Evolutionary conservation across 768 basidiomycete species (phyloP).

Genomic region (Trametes maxima): DNA sequence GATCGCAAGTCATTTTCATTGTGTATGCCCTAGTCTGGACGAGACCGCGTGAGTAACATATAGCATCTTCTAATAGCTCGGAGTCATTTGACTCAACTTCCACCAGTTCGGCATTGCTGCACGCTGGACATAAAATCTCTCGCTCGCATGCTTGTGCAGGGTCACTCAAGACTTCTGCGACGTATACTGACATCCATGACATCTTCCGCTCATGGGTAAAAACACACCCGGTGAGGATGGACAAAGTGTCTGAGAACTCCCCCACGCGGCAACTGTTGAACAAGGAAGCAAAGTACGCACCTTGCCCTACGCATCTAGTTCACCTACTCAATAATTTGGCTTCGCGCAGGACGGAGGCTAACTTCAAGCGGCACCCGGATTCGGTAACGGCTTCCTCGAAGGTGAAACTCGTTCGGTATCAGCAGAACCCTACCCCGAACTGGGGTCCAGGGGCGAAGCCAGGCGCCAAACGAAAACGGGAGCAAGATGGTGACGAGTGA

Average conservation of each 20-base stretch:
- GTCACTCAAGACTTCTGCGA: slow-evolving; percentile 88
- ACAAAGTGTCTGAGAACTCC: slow-evolving; percentile 75
- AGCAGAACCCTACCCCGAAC: slow-evolving; percentile 85
- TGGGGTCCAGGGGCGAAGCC: slow-evolving; percentile 90
- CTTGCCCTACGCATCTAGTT: no score
- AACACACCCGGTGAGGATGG: slow-evolving; percentile 77
- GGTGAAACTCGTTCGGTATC: slow-evolving; percentile 84
- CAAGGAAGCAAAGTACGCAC: slow-evolving; percentile 65
- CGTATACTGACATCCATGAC: slow-evolving; percentile 72
- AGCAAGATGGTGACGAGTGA: slow-evolving; percentile 31
- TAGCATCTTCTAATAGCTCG: no score
- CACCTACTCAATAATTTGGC: not conserved
- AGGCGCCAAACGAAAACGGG: slow-evolving; percentile 44
- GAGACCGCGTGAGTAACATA: slow-evolving; percentile 65
- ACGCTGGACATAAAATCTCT: slow-evolving; percentile 83
- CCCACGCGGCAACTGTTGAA: slow-evolving; percentile 70
- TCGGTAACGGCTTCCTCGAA: slow-evolving; percentile 61
- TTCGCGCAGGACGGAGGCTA: slow-evolving; percentile 55
- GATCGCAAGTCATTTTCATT: slow-evolving; percentile 82
- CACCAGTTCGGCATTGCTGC: slow-evolving; percentile 83
- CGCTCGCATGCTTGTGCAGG: slow-evolving; percentile 90
- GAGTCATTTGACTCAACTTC: not conserved
- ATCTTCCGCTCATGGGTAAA: slow-evolving; percentile 87
- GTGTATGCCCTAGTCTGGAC: slow-evolving; percentile 71
- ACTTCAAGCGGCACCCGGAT: slow-evolving; percentile 76